Base-by-base conservation (phyloP, 2,329 filamentous ascomycete species). In the Aspergillus fumigatiaffinis region DNA sequence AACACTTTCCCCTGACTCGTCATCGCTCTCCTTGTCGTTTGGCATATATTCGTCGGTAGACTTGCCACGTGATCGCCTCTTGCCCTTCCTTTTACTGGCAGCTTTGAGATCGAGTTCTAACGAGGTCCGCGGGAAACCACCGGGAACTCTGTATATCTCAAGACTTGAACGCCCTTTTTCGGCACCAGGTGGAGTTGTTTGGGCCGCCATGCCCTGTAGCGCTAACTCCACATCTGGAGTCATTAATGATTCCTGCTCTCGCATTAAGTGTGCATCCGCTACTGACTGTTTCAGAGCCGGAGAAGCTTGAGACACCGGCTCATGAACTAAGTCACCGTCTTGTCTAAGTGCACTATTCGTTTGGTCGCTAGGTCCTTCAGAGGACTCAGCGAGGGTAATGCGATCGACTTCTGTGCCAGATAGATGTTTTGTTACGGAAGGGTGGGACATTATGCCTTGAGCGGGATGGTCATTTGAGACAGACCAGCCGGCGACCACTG, bases 121-220 rank as follows among this genome's bases (percentile, higher is more conserved):
- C 9, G 61, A 63, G 5, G 68, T 60, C 17, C 63, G 62, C 1
- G 84, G 84, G 60, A 87, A 89, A 0, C 79, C 80, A 7, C 86
- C 87, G 8, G 87, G 87, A 17, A 87, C 72, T 44, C 78, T 78
- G 44, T 82, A 80, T 53, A 76, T 73, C 58, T 77, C 68, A 56
- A 70, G 66, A 58, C 75, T 73, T 69, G 59, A 66, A 62, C 66
- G 64, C 65, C 46, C 60, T 58, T 73, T 71, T 42, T 78, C 76
- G 21, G 75, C 29, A 6, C 71, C 76, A 3, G 81, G 80, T 10
- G 80, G 81, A 28, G 80, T 76, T 56, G 77, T 74, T 54, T 77
- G 75, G 46, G 82, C 65, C 25, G 76, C 69, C 62, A 83, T 79
- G 23, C 71, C 67, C 28, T 81, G 80, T 5, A 79, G 66, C 29